Evolutionary conservation across 257 asterid species (phyloP), one percentile per base, ranked within the genome.

Genomic region (Rauvolfia tetraphylla): DNA sequence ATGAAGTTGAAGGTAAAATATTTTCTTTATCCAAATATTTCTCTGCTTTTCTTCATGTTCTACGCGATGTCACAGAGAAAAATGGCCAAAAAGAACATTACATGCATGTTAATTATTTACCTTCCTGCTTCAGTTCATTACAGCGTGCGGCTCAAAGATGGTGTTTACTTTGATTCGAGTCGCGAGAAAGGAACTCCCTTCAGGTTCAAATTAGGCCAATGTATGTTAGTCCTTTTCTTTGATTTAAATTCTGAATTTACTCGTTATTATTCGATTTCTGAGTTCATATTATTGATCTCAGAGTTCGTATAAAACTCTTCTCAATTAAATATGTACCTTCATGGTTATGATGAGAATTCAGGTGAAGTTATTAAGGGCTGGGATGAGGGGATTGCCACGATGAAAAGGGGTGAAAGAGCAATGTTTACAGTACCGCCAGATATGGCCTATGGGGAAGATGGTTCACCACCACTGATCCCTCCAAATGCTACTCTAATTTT

Each of bases 351-450:
- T 56, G 48, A 23, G 66, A 61, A 61, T 54, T 42, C 73, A 88
- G 96, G 87, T 76, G 93, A 90, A 82, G 93, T 90, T 66, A 88
- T 90, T 59, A 71, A 83, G 84, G 96, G 96, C 66, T 88, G 87
- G 90, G 91, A 90, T 69, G 87, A 87, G 71, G 93, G 96, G 15
- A 83, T 90, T 61, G 85, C 76, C 4, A 90, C 91, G 20, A 90
- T 90, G 96, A 88, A 88, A 73, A 85, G 82, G 80, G 87, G 90
- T 12, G 93, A 90, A 81, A 87, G 86, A 72, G 83, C 96, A 71
- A 34, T 87, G 41, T 85, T 88, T 79, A 90, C 81, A 12, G 80
- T 90, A 53, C 96, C 91, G 51, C 87, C 96, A 58, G 79, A 79
- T 54, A 63, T 90, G 76, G 90, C 80, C 25, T 90, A 90, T 79